Percentiles rank a stretch among this genome's conserved stretches.
Evolutionary conservation across 805 yeast genomes (phyloP).

Genomic region (Dipodascus albidus): DNA sequence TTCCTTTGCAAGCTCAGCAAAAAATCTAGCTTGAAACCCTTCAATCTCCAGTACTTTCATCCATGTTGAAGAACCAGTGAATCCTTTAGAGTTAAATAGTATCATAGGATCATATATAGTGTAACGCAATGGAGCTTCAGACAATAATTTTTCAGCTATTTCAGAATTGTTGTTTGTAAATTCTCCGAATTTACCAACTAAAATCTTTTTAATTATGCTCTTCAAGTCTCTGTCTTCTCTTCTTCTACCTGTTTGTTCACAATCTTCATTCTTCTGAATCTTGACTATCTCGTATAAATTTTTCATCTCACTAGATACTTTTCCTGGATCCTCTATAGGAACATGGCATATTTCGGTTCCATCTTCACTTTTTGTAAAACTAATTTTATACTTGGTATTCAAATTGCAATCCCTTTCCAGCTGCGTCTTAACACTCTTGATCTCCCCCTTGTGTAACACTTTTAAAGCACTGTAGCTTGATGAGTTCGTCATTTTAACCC

Average conservation of each 20-base stretch:
- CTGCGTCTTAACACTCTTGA: slow-evolving; percentile 5
- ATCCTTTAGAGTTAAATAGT: slow-evolving; percentile 1
- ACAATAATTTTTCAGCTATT: slow-evolving; percentile 2
- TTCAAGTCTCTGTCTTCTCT: slow-evolving; percentile 3
- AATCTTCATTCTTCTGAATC: slow-evolving; percentile 5
- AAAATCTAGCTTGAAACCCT: slow-evolving; percentile 3
- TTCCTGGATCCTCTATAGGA: slow-evolving; percentile 1
- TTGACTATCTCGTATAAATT: slow-evolving; percentile 3
- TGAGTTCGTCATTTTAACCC: neutral
- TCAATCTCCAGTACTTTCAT: slow-evolving; percentile 2
- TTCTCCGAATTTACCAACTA: neutral
- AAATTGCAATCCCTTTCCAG: slow-evolving; percentile 7
- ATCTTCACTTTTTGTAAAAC: neutral
- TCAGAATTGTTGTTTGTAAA: slow-evolving; percentile 4
- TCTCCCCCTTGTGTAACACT: neutral
- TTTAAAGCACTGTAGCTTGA: neutral
- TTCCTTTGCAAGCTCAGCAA: slow-evolving; percentile 1
- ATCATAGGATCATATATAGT: slow-evolving; percentile 6
- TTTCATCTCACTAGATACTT: neutral
- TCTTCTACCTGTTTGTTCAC: slow-evolving; percentile 3
- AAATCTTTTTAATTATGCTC: slow-evolving; percentile 3
- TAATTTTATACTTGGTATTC: slow-evolving; percentile 3
- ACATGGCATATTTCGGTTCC: slow-evolving; percentile 5
- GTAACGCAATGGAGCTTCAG: slow-evolving; percentile 4
- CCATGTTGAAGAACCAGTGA: slow-evolving; percentile 5